These are phyloP conservation scores for Backusella parvicylindrica DNA, from an alignment of 192 early-diverging fungal genomes.

Conservation along the genomic window DNA sequence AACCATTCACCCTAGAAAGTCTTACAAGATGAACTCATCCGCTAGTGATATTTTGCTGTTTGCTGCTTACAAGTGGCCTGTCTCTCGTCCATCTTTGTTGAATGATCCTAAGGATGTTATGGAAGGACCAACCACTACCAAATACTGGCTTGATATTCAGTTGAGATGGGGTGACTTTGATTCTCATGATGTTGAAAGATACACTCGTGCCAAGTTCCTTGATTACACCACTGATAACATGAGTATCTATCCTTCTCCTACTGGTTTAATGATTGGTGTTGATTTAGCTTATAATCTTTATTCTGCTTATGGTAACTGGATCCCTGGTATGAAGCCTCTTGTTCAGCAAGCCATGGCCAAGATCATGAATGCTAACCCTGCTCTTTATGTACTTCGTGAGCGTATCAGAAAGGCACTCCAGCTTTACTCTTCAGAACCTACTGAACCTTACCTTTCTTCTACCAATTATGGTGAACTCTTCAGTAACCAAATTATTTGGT, in stretches of 20 bases:
- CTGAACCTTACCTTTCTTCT: constrained; percentile 95
- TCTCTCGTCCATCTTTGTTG: constrained; percentile 90
- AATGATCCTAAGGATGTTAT: constrained; percentile 93
- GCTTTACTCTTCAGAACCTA: constrained; percentile 97
- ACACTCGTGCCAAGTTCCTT: constrained; percentile 96
- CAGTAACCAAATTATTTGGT: constrained; percentile 98
- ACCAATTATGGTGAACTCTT: constrained; percentile 96
- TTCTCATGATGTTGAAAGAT: constrained; percentile 98
- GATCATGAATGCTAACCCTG: constrained; percentile 99
- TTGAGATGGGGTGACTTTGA: constrained; percentile 98
- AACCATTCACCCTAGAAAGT: constrained; percentile 98
- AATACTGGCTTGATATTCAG: constrained; percentile 99
- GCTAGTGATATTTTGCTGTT: constrained; percentile 84
- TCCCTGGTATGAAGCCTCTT: constrained; percentile 98
- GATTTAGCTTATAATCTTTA: constrained; percentile 96
- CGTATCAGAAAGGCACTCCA: constrained; percentile 98
- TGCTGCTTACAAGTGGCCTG: constrained; percentile 98
- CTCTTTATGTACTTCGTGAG: constrained; percentile 94
- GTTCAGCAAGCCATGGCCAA: constrained; percentile 98
- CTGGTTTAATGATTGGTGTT: constrained; percentile 95
- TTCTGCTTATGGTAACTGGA: constrained; percentile 96
- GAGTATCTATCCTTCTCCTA: constrained; percentile 99
- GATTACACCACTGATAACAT: constrained; percentile 98
- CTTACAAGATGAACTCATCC: constrained; percentile 98
- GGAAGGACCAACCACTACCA: constrained; percentile 94